Evolutionary conservation across 2,329 filamentous ascomycete species (phyloP).

Genomic region (Elsinoe arachidis): DNA sequence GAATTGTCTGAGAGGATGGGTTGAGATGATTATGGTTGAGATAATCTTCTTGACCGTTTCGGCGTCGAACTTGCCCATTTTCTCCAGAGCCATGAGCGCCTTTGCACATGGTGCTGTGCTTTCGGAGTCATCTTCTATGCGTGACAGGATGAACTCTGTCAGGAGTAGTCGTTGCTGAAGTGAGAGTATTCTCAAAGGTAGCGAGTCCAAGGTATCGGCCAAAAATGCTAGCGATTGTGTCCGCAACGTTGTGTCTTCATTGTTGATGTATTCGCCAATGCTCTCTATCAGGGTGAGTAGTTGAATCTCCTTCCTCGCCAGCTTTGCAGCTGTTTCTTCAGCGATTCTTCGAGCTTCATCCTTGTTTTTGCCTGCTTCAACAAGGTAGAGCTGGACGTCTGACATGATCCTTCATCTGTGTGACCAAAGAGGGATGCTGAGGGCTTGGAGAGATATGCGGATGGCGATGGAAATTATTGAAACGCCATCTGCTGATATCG

Average conservation of each 20-base stretch:
- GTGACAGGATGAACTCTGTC: constrained; percentile 55
- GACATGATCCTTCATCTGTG: constrained; percentile 34
- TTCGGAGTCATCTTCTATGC: constrained; percentile 49
- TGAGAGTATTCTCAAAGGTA: constrained; percentile 48
- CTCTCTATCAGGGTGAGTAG: constrained; percentile 55
- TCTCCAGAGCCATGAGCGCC: constrained; percentile 51
- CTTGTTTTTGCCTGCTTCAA: constrained; percentile 42
- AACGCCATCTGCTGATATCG: background rate
- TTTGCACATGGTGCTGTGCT: constrained; percentile 50
- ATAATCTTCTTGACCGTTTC: constrained; percentile 47
- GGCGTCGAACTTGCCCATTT: constrained; percentile 51
- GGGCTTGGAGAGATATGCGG: background rate
- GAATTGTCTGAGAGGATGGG: constrained; percentile 51
- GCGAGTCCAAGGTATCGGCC: constrained; percentile 41
- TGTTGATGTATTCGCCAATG: constrained; percentile 58
- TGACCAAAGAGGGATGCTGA: background rate
- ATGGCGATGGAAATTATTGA: background rate
- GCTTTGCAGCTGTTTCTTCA: constrained; percentile 35
- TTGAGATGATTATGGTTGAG: constrained; percentile 41
- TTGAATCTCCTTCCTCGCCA: constrained; percentile 52
- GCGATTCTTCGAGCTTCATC: constrained; percentile 38
- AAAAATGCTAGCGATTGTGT: constrained; percentile 49
- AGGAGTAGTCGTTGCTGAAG: constrained; percentile 53
- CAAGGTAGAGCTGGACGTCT: constrained; percentile 44
- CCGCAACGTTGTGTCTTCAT: constrained; percentile 52